A percentile compares a stretch with the other conserved stretches of the same genome.
phyloP scores from a whole-genome alignment of 441 rosid species.

The Euphorbia corollata region DNA sequence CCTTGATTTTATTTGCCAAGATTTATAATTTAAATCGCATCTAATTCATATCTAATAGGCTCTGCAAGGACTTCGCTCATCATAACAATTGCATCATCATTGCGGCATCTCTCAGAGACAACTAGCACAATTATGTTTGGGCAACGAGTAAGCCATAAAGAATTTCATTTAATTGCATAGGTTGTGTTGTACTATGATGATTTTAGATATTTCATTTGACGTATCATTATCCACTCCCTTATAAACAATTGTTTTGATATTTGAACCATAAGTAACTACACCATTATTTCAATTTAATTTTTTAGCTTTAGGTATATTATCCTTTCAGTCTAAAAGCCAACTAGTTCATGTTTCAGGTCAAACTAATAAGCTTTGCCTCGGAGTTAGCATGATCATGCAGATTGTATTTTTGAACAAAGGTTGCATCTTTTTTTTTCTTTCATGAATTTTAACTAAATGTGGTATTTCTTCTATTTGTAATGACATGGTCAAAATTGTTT shows the following conservation, averaged over 20 bases:
- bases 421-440: not conserved
- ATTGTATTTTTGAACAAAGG: not conserved
- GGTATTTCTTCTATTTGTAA: not conserved
- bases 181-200: not conserved
- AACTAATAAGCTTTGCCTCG: not conserved
- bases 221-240: not conserved
- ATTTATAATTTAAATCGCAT: slow-evolving; percentile 13
- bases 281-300: not conserved
- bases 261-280: not conserved
- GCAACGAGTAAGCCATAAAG: slow-evolving; percentile 61
- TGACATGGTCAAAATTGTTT: not conserved
- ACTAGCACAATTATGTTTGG: slow-evolving; percentile 90
- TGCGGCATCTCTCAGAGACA: slow-evolving; percentile 73
- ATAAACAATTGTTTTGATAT: not conserved
- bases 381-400: not conserved
- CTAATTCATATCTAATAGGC: slow-evolving; percentile 37
- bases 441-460: not conserved
- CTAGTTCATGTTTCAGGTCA: not conserved
- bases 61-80: slow-evolving; percentile 87
- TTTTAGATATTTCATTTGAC: too few relatives aligned
- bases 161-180: not conserved
- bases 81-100: slow-evolving; percentile 79
- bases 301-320: not conserved
- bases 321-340: not conserved
- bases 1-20: slow-evolving; percentile 11